phyloP scores from a whole-genome alignment of 2,329 filamentous ascomycete species.

The Calonectria leucothoes region DNA sequence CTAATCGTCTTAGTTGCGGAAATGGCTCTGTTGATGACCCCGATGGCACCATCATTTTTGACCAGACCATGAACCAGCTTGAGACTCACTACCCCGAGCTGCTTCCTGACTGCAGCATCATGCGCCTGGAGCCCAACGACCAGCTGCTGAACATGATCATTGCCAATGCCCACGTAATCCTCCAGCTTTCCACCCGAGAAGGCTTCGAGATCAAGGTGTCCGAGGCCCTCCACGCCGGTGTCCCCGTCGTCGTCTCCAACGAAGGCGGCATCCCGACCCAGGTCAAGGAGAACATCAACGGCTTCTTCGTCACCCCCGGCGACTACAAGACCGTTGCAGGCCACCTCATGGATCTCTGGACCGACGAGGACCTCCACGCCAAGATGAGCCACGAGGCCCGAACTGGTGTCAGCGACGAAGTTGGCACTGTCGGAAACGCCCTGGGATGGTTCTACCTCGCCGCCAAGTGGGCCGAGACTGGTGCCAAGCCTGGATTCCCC shows the following conservation, averaged over 20 bases:
- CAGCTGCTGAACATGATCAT: conserved; percentile 84
- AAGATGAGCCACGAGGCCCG: conserved; percentile 74
- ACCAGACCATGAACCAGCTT: conserved; percentile 76
- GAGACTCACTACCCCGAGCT: conserved; percentile 72
- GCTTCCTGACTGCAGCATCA: conserved; percentile 75
- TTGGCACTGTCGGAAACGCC: conserved; percentile 83
- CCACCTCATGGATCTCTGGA: conserved; percentile 75
- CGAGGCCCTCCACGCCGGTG: conserved; percentile 83
- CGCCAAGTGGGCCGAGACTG: conserved; percentile 69
- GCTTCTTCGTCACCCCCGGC: conserved; percentile 78
- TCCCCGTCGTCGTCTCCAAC: conserved; percentile 79
- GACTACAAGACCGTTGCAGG: conserved; percentile 77
- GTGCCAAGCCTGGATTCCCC: conserved; percentile 59
- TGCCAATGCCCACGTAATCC: conserved; percentile 76
- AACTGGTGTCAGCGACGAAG: conserved; percentile 80
- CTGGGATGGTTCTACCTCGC: conserved; percentile 84
- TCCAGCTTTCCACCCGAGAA: conserved; percentile 85
- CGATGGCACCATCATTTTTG: conserved; percentile 78
- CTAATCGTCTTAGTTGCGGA: conserved; percentile 62
- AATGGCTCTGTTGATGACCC: conserved; percentile 87
- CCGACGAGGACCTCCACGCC: conserved; percentile 71
- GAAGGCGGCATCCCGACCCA: conserved; percentile 87
- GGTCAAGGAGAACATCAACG: conserved; percentile 76
- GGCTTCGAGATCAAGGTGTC: conserved; percentile 91
- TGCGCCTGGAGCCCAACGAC: conserved; percentile 82